Evolutionary conservation across 2,329 filamentous ascomycete species (phyloP), one percentile per base, ranked within the genome.

Genomic region (Tolypocladium ophioglossoides): DNA sequence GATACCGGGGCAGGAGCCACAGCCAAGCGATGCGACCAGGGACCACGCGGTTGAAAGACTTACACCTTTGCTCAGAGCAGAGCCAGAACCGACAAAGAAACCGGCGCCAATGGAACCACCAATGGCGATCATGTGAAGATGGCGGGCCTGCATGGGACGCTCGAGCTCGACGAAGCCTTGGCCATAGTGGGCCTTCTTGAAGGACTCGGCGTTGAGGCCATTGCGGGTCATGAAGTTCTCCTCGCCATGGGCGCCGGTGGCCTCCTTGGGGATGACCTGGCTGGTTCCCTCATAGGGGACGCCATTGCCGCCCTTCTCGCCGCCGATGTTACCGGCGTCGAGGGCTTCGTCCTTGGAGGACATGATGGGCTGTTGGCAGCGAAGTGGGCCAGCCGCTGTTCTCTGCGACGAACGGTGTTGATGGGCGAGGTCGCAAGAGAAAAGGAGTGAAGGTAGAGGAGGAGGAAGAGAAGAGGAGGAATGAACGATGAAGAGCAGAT

Each of bases 101-200:
- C 59, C 56, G 20, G 59, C 55, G 52, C 56, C 58, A 44, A 61
- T 61, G 16, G 58, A 59, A 52, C 77, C 77, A 63, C 76, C 78
- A 54, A 82, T 79, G 61, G 77, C 77, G 66, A 80, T 80, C 78
- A 81, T 81, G 66, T 82, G 77, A 62, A 82, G 67, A 66, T 82
- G 79, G 61, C 79, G 75, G 44, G 70, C 68, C 69, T 77, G 76
- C 71, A 82, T 77, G 59, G 68, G 63, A 52, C 69, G 67, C 56
- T 74, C 70, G 8, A 75, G 66, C 58, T 73, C 69, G 49, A 67
- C 59, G 27, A 64, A 30, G 47, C 66, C 68, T 3, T 14, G 47
- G 51, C 67, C 67, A 60, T 69, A 70, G 56, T 67, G 56, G 53
- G 64, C 64, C 55, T 62, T 64, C 62, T 67, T 67, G 68, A 73